These are phyloP conservation scores for Tolypocladium endophyticum DNA, from an alignment of 2,329 filamentous ascomycete genomes.

Conservation along the genomic window DNA sequence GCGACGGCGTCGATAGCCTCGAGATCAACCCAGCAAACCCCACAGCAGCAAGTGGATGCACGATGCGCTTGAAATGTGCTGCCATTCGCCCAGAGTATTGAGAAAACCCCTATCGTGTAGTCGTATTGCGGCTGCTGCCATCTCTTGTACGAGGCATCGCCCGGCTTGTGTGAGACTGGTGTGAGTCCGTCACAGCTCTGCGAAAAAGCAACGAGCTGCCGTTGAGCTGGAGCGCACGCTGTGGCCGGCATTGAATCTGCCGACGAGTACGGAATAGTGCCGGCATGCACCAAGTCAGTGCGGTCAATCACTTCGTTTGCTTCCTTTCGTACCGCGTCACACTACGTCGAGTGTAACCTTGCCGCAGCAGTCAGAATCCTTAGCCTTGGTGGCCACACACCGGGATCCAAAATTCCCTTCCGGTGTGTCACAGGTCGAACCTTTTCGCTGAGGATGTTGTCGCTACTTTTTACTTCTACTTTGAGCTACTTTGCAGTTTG, in stretches of 20 bases:
- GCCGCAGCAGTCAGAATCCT: not conserved
- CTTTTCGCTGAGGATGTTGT: not conserved
- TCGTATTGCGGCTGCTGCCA: not conserved
- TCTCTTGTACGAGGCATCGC: not conserved
- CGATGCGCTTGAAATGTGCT: not conserved
- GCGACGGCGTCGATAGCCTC: not conserved
- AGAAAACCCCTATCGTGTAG: not conserved
- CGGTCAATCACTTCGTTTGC: not conserved
- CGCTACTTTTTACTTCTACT: not conserved
- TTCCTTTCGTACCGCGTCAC: not conserved
- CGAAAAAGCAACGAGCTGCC: not conserved
- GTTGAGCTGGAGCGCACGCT: not conserved
- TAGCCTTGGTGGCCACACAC: not conserved
- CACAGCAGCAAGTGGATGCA: not conserved
- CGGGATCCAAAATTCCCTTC: not conserved
- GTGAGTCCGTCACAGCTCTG: not conserved
- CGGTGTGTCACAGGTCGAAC: not conserved
- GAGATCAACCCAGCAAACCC: not conserved
- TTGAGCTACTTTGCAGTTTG: not conserved
- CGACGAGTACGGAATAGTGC: not conserved
- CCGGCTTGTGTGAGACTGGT: not conserved
- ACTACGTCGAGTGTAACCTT: not conserved
- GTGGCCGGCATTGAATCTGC: not conserved
- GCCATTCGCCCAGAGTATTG: not conserved
- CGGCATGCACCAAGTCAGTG: not conserved